Conservation (phyloP, 75 land plant genomes). For the Azolla pinnata region DNA sequence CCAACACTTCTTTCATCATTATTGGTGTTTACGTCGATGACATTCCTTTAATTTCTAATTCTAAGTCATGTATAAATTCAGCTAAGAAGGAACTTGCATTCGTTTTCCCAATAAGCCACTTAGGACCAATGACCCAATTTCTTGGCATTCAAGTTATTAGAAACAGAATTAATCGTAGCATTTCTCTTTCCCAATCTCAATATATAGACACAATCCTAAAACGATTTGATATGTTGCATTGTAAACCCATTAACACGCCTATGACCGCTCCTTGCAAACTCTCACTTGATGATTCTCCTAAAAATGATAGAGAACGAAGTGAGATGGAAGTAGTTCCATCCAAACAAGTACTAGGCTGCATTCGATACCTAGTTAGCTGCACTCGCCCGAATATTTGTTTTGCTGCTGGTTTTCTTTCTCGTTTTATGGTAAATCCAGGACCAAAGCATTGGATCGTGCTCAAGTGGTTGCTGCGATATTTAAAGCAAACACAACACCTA, state of each 20-base stretch:
- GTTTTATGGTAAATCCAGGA: constrained; percentile 1
- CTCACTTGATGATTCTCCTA: not conserved
- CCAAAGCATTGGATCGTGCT: not conserved
- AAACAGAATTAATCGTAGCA: not conserved
- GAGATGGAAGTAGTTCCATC: not conserved
- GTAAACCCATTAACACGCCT: not conserved
- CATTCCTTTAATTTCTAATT: not conserved
- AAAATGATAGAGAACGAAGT: not conserved
- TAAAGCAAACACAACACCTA: no score
- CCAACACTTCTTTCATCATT: not conserved
- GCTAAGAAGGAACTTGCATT: not conserved
- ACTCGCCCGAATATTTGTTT: not conserved
- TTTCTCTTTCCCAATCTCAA: not conserved
- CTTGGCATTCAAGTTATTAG: not conserved
- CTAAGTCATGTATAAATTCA: not conserved
- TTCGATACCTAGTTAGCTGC: not conserved
- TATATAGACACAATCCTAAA: not conserved
- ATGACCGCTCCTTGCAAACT: not conserved
- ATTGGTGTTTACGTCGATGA: not conserved
- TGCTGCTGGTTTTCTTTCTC: not conserved
- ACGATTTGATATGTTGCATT: not conserved
- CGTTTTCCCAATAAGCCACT: not conserved
- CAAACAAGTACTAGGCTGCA: not conserved
- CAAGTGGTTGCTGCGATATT: no score
- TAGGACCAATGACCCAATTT: not conserved